A percentile compares a stretch with the other conserved stretches of the same genome.
These are phyloP conservation scores for Entophlyctis luteolus DNA, from an alignment of 192 early-diverging fungal species.

Conservation along the genomic window DNA sequence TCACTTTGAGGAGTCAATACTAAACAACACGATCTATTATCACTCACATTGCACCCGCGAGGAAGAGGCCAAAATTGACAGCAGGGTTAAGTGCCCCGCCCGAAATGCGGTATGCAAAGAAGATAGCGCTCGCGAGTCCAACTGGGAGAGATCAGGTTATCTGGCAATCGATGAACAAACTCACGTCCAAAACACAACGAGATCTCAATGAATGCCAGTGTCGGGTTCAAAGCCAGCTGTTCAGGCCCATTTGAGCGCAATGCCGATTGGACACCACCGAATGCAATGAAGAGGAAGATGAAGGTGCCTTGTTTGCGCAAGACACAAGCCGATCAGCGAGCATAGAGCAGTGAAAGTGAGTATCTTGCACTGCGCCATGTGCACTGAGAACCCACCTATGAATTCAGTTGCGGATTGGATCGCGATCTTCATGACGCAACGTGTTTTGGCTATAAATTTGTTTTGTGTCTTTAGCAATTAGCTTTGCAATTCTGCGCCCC, in stretches of 20 bases:
- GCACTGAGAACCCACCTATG: too few species aligned
- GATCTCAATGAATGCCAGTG: slow-evolving; percentile 13
- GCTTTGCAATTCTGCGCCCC: too few species aligned
- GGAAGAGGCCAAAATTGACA: slow-evolving; percentile 50
- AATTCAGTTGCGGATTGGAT: background rate
- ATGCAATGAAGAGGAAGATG: slow-evolving; percentile 29
- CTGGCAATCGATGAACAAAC: background rate
- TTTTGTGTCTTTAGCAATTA: too few species aligned
- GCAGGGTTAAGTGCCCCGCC: slow-evolving; percentile 64
- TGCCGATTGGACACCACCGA: slow-evolving; percentile 27
- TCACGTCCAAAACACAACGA: slow-evolving; percentile 18
- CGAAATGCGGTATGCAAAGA: slow-evolving; percentile 48
- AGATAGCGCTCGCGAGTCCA: slow-evolving; percentile 39
- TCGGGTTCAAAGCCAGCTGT: slow-evolving; percentile 5
- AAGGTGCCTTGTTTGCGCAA: slow-evolving; percentile 18
- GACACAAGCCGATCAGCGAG: too few species aligned
- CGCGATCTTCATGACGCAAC: background rate
- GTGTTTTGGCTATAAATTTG: too few species aligned
- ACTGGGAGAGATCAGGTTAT: slow-evolving; percentile 31
- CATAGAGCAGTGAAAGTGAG: too few species aligned
- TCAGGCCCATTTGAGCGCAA: background rate
- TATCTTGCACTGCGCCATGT: too few species aligned
- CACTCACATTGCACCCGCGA: slow-evolving; percentile 44
- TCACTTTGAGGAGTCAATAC: background rate
- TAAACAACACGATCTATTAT: too few species aligned